phyloP scores from a whole-genome alignment of 176 grass and related monocot species.

The Avena sativa region DNA sequence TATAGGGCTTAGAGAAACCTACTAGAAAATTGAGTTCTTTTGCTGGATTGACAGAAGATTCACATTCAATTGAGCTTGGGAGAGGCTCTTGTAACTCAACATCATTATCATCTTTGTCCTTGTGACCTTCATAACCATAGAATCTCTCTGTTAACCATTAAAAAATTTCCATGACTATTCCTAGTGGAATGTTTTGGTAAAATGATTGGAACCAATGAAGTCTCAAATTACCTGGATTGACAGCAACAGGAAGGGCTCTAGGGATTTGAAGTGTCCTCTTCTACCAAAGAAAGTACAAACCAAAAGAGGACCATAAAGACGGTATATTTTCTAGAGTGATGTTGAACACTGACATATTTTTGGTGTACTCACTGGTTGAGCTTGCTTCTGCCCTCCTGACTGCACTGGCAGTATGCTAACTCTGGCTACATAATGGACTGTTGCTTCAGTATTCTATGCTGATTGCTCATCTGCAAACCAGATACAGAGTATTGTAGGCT shows the following conservation, averaged over 20 bases:
- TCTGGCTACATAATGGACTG: constrained; percentile 6
- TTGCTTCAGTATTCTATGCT: not conserved
- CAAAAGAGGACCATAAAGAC: not conserved
- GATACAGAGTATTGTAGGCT: not conserved
- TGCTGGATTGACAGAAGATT: constrained; percentile 51
- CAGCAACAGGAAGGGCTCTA: constrained; percentile 8
- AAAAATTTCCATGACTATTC: not conserved
- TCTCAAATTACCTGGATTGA: constrained; percentile 34
- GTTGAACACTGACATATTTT: not conserved
- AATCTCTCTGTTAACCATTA: constrained; percentile 33
- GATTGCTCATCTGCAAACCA: constrained; percentile 22
- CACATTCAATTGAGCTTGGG: constrained; percentile 62
- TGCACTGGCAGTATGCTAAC: not conserved
- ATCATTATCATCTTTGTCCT: not conserved
- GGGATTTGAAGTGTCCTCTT: constrained; percentile 41
- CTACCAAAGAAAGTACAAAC: constrained; percentile 21
- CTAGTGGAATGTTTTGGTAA: constrained; percentile 23
- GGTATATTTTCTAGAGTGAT: constrained; percentile 23
- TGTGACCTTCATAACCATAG: not conserved
- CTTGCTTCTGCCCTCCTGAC: constrained; percentile 11
- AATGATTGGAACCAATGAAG: not conserved
- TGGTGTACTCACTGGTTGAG: constrained; percentile 29
- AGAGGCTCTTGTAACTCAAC: constrained; percentile 50
- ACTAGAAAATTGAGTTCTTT: constrained; percentile 69
- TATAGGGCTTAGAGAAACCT: constrained; percentile 23